These are phyloP conservation scores for Solanum pimpinellifolium DNA, from an alignment of 257 asterid genomes.

Conservation along the genomic window DNA sequence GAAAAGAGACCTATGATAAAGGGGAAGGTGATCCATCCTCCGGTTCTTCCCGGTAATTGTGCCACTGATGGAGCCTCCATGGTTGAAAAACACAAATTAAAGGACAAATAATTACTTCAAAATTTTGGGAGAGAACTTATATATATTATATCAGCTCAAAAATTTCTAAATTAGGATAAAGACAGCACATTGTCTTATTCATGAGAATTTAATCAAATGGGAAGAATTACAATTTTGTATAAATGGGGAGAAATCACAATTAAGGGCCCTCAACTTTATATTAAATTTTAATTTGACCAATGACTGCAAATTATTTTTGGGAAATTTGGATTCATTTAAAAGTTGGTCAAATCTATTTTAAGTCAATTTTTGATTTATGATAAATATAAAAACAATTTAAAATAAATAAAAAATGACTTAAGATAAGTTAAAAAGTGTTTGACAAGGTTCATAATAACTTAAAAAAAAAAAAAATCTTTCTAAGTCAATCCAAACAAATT, in stretches of 20 bases:
- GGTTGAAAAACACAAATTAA: background rate
- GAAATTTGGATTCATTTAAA: no score
- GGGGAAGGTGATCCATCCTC: slow-evolving; percentile 16
- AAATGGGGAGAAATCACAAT: no score
- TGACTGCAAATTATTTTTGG: background rate
- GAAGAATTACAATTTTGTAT: background rate
- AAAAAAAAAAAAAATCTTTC: no score
- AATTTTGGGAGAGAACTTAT: background rate
- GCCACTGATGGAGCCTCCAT: background rate
- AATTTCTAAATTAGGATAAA: background rate
- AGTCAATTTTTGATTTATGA: no score
- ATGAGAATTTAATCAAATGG: background rate
- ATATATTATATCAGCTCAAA: background rate
- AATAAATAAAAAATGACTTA: no score
- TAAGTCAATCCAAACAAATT: no score
- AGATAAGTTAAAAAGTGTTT: no score
- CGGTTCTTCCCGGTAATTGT: background rate
- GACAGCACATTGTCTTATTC: background rate
- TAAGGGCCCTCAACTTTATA: background rate
- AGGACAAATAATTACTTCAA: background rate
- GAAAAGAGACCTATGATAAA: slow-evolving; percentile 1
- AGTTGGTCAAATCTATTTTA: no score
- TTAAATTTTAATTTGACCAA: background rate
- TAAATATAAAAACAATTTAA: no score
- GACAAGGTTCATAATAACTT: fast-evolving